Evolutionary conservation across 2,329 filamentous ascomycete genomes (phyloP), one percentile per base, ranked within the genome.

Genomic region (Diaporthe citriasiana): DNA sequence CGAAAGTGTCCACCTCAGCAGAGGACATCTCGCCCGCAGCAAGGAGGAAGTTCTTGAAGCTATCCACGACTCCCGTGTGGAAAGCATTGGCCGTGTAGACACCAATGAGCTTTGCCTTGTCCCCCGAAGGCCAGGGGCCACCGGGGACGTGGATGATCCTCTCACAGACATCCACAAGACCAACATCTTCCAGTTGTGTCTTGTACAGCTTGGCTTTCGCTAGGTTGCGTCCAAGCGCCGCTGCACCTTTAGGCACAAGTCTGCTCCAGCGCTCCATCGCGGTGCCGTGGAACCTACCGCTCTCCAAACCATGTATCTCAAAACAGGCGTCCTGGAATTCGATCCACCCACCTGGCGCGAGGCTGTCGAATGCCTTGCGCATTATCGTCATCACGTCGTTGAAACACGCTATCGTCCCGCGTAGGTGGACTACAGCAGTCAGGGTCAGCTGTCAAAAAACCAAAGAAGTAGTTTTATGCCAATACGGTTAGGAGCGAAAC

Each of bases 41-140:
- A 53, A 55, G n/a, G 4, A 70, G 38, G 51, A 70, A 70, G 25
- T 57, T 53, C 66, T 57, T 70, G 35, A 70, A 57, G 50, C 47
- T 55, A 30, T 70, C 66, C 35, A 70, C 66, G n/a, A 56, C 38
- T 13, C 66, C 66, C 1, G 66, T 56, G 22, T 70, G 66, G 50
- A 70, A 70, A 3, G 66, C 66, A 70, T 70, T 70, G 15, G 66
- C 66, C 35, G 53, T 70, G 25, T 55, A 70, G 25, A 70, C 51
- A 15, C 66, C 66, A 10, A 35, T 57, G 5, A 57, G 33, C 51
- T 70, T 70, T 9, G 66, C 66, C 35, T 33, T 70, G 8, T 70
- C 51, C 17, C 66, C 66, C 4, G 51, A 42, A 1, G 66, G 50
- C 66, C 66, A 70, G 4, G 66, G 51, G 2, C 51, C 66, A 35